Conservation (phyloP, 805 yeast genomes). For the Huiozyma sinensis region DNA sequence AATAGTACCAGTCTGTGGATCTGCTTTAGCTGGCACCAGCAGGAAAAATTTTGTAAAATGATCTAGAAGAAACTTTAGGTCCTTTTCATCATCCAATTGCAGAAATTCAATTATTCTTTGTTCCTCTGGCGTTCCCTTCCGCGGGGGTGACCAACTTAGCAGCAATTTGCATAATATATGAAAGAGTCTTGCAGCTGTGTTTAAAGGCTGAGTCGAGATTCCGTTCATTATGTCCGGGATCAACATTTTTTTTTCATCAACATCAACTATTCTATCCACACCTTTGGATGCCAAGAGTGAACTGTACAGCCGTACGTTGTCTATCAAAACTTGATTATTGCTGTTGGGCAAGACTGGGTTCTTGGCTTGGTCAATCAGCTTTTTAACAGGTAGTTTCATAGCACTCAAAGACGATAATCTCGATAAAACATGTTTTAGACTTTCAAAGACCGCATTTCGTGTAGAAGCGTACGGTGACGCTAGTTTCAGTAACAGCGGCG, state of each 20-base stretch:
- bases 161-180: slow-evolving; percentile 48
- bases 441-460: slow-evolving; percentile 53
- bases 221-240: slow-evolving; percentile 40
- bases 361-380: slow-evolving; percentile 52
- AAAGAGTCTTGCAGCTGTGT: slow-evolving; percentile 48
- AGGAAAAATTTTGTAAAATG: slow-evolving; percentile 49
- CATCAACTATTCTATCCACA: slow-evolving; percentile 38
- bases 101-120: slow-evolving; percentile 28
- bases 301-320: slow-evolving; percentile 49
- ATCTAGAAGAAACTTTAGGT: slow-evolving; percentile 36
- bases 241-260: slow-evolving; percentile 29
- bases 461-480: slow-evolving; percentile 60
- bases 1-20: slow-evolving; percentile 26
- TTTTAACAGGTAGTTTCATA: slow-evolving; percentile 53
- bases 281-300: slow-evolving; percentile 61
- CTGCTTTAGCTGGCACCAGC: slow-evolving; percentile 36
- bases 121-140: slow-evolving; percentile 35
- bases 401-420: slow-evolving; percentile 46
- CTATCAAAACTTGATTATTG: slow-evolving; percentile 25
- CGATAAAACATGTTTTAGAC: slow-evolving; percentile 56
- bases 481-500: slow-evolving; percentile 71
- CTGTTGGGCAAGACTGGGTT: not conserved
- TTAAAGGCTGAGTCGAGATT: slow-evolving; percentile 31
- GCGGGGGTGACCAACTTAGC: slow-evolving; percentile 38
- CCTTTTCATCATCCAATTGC: slow-evolving; percentile 29